phyloP scores from a whole-genome alignment of 495 filamentous ascomycete species.

The Penicillium fimorum region DNA sequence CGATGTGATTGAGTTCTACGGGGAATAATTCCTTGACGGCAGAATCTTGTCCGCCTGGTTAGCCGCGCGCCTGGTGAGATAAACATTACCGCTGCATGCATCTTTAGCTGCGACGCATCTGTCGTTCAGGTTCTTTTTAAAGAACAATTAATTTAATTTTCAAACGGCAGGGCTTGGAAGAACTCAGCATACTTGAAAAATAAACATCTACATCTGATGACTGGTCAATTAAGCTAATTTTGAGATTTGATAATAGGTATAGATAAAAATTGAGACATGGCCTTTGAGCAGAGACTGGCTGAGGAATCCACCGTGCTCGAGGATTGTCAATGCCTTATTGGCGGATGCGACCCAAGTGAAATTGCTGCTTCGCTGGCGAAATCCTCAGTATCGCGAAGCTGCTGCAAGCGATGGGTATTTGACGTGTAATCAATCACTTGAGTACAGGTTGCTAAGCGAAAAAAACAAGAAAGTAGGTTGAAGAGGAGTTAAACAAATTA shows the following conservation, averaged over 20 bases:
- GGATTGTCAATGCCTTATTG: too few species aligned
- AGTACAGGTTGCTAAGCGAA: too few species aligned
- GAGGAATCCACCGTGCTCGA: too few species aligned
- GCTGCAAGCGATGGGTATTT: too few species aligned
- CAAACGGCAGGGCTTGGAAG: background rate
- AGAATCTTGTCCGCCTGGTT: slow-evolving; percentile 30
- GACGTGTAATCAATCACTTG: too few species aligned
- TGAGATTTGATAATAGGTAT: background rate
- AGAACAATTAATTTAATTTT: background rate
- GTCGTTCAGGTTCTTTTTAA: background rate
- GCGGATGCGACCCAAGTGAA: too few species aligned
- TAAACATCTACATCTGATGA: background rate
- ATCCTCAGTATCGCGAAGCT: too few species aligned
- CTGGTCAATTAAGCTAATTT: background rate
- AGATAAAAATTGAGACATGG: background rate
- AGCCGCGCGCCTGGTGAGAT: slow-evolving; percentile 33
- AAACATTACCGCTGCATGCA: background rate
- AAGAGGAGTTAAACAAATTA: too few species aligned
- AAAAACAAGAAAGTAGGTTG: too few species aligned
- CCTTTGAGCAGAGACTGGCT: background rate
- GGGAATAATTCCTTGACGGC: slow-evolving; percentile 34
- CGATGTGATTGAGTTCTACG: slow-evolving; percentile 17
- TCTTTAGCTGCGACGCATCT: background rate
- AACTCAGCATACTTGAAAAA: background rate
- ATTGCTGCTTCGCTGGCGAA: too few species aligned